phyloP scores from a whole-genome alignment of 306 rosid species.

The Trifolium fragiferum region DNA sequence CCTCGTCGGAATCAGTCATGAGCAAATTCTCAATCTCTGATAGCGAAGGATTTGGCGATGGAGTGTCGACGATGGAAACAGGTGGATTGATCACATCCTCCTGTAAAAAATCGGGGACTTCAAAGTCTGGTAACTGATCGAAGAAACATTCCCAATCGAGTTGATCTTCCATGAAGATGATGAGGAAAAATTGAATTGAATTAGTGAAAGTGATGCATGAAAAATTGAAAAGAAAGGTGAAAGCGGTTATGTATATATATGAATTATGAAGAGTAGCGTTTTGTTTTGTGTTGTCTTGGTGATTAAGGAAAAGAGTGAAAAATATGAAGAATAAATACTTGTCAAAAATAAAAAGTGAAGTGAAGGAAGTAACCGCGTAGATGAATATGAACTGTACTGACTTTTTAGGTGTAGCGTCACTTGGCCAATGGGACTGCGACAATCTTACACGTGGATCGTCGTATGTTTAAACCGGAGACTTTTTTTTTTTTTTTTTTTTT shows the following conservation, averaged over 20 bases:
- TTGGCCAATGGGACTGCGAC: constrained; percentile 20
- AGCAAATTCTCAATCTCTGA: constrained; percentile 62
- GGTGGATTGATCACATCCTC: constrained; percentile 28
- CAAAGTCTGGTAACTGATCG: constrained; percentile 35
- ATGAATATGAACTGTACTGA: neutral
- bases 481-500: no score
- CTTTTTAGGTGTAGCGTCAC: neutral
- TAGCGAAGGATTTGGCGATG: constrained; percentile 34
- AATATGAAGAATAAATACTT: neutral
- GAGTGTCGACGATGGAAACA: neutral
- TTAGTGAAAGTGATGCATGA: neutral
- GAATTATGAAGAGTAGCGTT: neutral
- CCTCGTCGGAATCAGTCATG: constrained; percentile 48
- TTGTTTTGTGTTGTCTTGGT: constrained; percentile 12
- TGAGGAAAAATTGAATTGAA: neutral
- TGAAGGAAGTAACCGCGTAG: neutral
- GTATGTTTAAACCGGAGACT: no score
- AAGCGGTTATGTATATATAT: neutral
- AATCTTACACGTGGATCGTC: neutral
- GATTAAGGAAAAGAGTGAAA: constrained; percentile 17
- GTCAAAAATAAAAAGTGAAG: no score
- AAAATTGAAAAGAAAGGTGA: no score
- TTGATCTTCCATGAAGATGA: constrained; percentile 9
- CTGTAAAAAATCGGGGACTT: constrained; percentile 15
- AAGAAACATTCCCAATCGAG: constrained; percentile 51